A percentile compares a stretch with the other conserved stretches of the same genome.
phyloP scores from a whole-genome alignment of 78 protist genomes.

The Neovahlkampfia damariscottae region DNA sequence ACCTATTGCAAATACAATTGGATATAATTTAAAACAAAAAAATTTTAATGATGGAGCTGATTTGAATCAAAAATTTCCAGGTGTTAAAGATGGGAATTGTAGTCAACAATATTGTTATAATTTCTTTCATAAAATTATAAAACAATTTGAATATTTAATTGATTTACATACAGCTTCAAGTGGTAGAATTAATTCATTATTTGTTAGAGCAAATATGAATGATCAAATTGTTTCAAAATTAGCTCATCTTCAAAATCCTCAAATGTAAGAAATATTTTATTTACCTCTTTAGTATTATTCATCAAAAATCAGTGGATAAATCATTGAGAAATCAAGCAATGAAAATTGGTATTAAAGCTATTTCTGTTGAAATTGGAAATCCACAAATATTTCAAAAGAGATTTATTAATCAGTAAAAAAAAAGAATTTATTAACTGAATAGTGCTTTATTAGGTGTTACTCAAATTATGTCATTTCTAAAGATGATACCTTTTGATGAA shows the following conservation, averaged over 20 bases:
- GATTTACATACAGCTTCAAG: slow-evolving; percentile 27
- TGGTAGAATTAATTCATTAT: slow-evolving; percentile 28
- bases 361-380: too few relatives aligned
- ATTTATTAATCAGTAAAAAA: too few relatives aligned
- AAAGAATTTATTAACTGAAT: too few relatives aligned
- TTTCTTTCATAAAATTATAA: not conserved
- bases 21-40: not conserved
- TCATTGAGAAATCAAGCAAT: too few relatives aligned
- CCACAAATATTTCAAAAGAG: too few relatives aligned
- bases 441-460: too few relatives aligned
- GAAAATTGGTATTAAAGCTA: too few relatives aligned
- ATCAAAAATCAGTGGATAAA: too few relatives aligned
- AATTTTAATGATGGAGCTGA: slow-evolving; percentile 5
- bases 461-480: too few relatives aligned
- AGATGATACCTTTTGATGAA: too few relatives aligned
- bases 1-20: slow-evolving; percentile 4
- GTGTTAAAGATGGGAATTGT: not conserved
- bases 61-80: slow-evolving; percentile 29
- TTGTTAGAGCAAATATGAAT: slow-evolving; percentile 27
- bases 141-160: not conserved
- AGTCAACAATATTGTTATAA: not conserved
- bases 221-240: not conserved
- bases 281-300: too few relatives aligned
- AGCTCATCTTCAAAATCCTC: slow-evolving; percentile 19
- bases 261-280: too few relatives aligned